These are phyloP conservation scores for Chaetomiaceae sp. DNA, from an alignment of 2,329 filamentous ascomycete genomes.

Conservation along the genomic window DNA sequence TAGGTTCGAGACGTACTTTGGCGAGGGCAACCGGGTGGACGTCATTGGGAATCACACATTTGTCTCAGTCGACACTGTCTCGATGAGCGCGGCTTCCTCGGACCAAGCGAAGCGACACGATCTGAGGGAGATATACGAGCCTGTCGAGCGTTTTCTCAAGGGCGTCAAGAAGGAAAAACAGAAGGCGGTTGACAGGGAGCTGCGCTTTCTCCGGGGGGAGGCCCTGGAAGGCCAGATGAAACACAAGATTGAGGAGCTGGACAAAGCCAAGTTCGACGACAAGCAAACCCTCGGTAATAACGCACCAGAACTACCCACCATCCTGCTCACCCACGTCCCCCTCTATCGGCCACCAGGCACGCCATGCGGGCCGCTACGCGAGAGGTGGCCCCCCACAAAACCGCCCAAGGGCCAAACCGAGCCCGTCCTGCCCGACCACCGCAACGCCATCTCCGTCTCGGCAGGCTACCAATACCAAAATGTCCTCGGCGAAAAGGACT, in stretches of 20 bases:
- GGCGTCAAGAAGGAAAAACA: slow-evolving; percentile 60
- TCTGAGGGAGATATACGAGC: slow-evolving; percentile 64
- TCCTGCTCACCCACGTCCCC: slow-evolving; percentile 87
- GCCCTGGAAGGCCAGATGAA: slow-evolving; percentile 50
- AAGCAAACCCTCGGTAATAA: slow-evolving; percentile 39
- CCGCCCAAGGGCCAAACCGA: slow-evolving; percentile 54
- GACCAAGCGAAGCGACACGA: slow-evolving; percentile 48
- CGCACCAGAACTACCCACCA: slow-evolving; percentile 68
- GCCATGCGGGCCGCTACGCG: slow-evolving; percentile 80
- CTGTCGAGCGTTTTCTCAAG: slow-evolving; percentile 71
- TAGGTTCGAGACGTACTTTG: slow-evolving; percentile 84
- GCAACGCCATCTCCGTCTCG: slow-evolving; percentile 72
- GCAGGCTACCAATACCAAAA: slow-evolving; percentile 96
- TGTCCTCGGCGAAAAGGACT: slow-evolving; percentile 74
- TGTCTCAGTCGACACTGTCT: slow-evolving; percentile 85
- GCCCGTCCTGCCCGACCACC: slow-evolving; percentile 57
- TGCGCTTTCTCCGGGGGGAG: slow-evolving; percentile 61
- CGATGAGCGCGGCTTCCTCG: slow-evolving; percentile 67
- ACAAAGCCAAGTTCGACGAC: slow-evolving; percentile 42
- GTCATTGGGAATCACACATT: slow-evolving; percentile 93
- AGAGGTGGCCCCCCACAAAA: slow-evolving; percentile 71
- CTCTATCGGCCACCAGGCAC: slow-evolving; percentile 78
- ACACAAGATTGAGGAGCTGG: slow-evolving; percentile 56
- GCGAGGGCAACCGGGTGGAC: slow-evolving; percentile 85
- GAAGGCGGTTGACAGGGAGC: slow-evolving; percentile 63